A percentile compares a stretch with the other conserved stretches of the same genome.
These are phyloP conservation scores for Venturia pyrina DNA, from an alignment of 2,329 filamentous ascomycete species.

Conservation along the genomic window DNA sequence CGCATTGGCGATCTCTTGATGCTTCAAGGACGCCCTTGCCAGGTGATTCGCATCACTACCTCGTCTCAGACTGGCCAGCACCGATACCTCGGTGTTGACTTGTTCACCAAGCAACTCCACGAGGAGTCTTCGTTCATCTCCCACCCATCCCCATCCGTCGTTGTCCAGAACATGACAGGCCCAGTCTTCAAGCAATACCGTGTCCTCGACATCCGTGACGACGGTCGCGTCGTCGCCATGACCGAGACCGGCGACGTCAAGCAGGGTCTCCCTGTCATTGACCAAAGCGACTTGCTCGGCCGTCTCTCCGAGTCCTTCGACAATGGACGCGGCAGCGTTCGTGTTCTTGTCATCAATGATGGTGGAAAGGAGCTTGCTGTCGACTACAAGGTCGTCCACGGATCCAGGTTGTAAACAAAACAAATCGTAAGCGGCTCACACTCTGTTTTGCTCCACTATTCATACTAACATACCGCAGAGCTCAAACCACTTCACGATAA, in stretches of 20 bases:
- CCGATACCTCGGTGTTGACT: slow-evolving; percentile 98
- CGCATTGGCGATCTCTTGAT: slow-evolving; percentile 97
- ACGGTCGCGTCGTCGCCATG: slow-evolving; percentile 78
- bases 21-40: slow-evolving; percentile 97
- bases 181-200: slow-evolving; percentile 99
- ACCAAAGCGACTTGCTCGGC: slow-evolving; percentile 81
- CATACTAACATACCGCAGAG: neutral
- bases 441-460: neutral
- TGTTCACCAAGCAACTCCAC: slow-evolving; percentile 99
- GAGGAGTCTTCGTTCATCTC: slow-evolving; percentile 98
- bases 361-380: slow-evolving; percentile 88
- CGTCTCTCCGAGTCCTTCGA: slow-evolving; percentile 78
- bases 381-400: slow-evolving; percentile 97
- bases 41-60: slow-evolving; percentile 99
- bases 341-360: slow-evolving; percentile 92
- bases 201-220: slow-evolving; percentile 91
- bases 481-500: neutral
- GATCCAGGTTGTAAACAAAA: slow-evolving; percentile 47
- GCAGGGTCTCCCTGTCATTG: slow-evolving; percentile 84
- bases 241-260: slow-evolving; percentile 98
- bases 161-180: slow-evolving; percentile 99
- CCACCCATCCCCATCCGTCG: slow-evolving; percentile 90
- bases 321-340: slow-evolving; percentile 85
- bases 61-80: slow-evolving; percentile 97
- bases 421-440: neutral